Evolutionary conservation across 805 yeast genomes (phyloP).

Genomic region (Schwanniomyces vanrijiae): DNA sequence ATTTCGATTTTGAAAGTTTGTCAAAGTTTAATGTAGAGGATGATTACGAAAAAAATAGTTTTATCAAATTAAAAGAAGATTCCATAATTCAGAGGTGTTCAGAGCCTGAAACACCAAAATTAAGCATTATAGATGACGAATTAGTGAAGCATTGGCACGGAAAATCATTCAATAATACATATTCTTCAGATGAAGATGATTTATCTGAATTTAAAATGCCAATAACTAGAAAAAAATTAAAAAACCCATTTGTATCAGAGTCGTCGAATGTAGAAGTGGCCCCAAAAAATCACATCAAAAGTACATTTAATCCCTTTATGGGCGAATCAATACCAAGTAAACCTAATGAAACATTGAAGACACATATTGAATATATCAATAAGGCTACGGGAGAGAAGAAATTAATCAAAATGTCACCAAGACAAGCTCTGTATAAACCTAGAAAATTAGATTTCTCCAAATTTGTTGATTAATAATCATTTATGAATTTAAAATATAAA

Average conservation of each 20-base stretch:
- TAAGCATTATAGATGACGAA: slow-evolving; percentile 33
- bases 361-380: slow-evolving; percentile 31
- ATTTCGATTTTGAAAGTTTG: slow-evolving; percentile 18
- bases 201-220: not conserved
- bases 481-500: not conserved
- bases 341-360: slow-evolving; percentile 15
- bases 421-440: slow-evolving; percentile 38
- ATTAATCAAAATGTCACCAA: slow-evolving; percentile 29
- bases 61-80: not conserved
- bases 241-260: slow-evolving; percentile 30
- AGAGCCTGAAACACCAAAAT: slow-evolving; percentile 27
- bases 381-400: slow-evolving; percentile 37
- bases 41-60: slow-evolving; percentile 6
- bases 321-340: not conserved
- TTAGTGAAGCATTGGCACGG: slow-evolving; percentile 39
- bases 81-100: not conserved
- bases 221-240: slow-evolving; percentile 7
- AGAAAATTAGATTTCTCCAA: slow-evolving; percentile 33
- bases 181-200: slow-evolving; percentile 32
- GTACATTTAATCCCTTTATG: not conserved
- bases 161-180: slow-evolving; percentile 26
- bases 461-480: not conserved
- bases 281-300: not conserved
- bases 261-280: not conserved
- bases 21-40: slow-evolving; percentile 25